These are phyloP conservation scores for Nannizziopsis barbatae DNA, from an alignment of 2,329 filamentous ascomycete genomes.

Conservation along the genomic window DNA sequence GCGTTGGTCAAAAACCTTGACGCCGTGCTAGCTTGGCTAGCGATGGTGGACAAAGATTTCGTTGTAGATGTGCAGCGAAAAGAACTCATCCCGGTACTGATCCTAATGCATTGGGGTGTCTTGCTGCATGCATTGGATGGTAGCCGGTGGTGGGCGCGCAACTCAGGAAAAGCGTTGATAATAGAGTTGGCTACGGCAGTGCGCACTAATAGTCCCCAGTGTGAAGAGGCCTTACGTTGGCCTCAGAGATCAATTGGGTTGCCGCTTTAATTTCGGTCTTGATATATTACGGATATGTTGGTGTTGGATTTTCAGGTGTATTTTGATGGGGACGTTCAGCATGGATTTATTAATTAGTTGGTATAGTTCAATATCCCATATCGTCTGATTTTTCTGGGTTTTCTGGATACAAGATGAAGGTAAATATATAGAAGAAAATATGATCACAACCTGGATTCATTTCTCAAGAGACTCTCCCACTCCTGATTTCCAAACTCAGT, in stretches of 20 bases:
- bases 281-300: not conserved
- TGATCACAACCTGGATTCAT: constrained; percentile 37
- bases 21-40: constrained; percentile 27
- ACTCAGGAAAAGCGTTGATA: constrained; percentile 14
- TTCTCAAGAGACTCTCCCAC: constrained; percentile 44
- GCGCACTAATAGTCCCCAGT: not conserved
- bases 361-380: too few relatives aligned
- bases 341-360: too few relatives aligned
- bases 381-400: too few relatives aligned
- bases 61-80: constrained; percentile 12
- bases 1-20: constrained; percentile 20
- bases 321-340: too few relatives aligned
- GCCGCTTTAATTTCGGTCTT: not conserved
- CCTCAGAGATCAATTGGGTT: constrained; percentile 8
- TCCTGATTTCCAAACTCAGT: constrained; percentile 48
- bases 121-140: constrained; percentile 15
- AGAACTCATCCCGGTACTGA: constrained; percentile 16
- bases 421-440: not conserved
- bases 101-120: constrained; percentile 20
- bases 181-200: constrained; percentile 11
- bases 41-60: constrained; percentile 16
- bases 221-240: constrained; percentile 10
- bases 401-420: too few relatives aligned
- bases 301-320: not conserved
- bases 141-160: constrained; percentile 18